Evolutionary conservation across 768 basidiomycete species (phyloP), one percentile per base, ranked within the genome.

Genomic region (Lentinus tigrinus): DNA sequence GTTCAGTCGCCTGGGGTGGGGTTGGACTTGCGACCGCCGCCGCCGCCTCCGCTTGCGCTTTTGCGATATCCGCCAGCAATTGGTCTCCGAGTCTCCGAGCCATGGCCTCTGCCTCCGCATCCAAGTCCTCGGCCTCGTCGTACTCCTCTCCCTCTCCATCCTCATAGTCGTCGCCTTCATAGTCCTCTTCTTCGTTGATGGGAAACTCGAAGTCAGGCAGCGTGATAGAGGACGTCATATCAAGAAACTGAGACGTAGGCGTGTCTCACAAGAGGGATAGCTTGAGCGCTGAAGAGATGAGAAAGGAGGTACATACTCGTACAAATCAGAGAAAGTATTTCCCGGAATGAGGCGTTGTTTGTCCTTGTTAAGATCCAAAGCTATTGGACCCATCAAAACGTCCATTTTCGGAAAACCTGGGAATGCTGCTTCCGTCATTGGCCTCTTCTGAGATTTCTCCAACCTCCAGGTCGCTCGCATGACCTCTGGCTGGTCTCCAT

Each of bases 71-170:
- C 3, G 89, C 90, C 83, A 85, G 87, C 6, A 92, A 77, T 57
- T 92, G 84, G 62, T 88, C 88, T n/a, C 87, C 85, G 28, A 93
- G 73, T 26, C 85, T 77, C 46, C 86, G 80, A 4, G 88, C 88
- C 63, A 89, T 89, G 64, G 86, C 88, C 61, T 87, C 82, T 2
- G 88, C 89, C 56, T 89, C 85, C 4, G 86, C 87, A 24, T 85
- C 83, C 23, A 82, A 80, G 65, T 76, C 72, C 37, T 85, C 84
- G 3, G 83, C 84, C 17, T 84, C 84, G 3, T 84, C 82, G 8
- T 82, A 81, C 1, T 78, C 80, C 21, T 77, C 75, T 1, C 77
- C 81, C 17, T 76, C 75, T 34, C 76, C 79, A 16, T 77, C 73
- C 63, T 72, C 75, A 7, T 75, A 71, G 24, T 75, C 77, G 17